Conservation (phyloP, 352 stramenopile genomes). For the Phytophthora cactorum region DNA sequence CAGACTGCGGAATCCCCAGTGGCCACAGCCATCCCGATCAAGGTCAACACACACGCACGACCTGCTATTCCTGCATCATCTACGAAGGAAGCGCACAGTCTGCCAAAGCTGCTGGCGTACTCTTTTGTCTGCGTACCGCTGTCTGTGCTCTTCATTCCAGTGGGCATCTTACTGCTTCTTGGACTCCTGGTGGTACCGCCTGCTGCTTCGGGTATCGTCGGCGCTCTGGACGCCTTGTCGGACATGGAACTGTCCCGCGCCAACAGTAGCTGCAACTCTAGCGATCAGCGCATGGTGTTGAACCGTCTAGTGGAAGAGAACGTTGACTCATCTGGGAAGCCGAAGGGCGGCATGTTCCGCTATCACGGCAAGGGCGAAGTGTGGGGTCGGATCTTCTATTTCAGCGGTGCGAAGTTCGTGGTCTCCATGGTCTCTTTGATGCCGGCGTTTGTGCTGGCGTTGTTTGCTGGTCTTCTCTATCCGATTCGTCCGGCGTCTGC, state of each 20-base stretch:
- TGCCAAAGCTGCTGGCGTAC: conserved; percentile 70
- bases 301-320: conserved; percentile 55
- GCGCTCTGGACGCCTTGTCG: conserved; percentile 66
- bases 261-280: conserved; percentile 64
- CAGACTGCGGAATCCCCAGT: conserved; percentile 34
- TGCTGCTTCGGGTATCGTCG: conserved; percentile 54
- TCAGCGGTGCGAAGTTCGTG: conserved; percentile 65
- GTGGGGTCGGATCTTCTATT: conserved; percentile 78
- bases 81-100: conserved; percentile 49
- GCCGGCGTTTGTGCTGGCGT: conserved; percentile 55
- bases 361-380: conserved; percentile 66
- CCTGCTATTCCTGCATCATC: conserved; percentile 17
- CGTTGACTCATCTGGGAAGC: conserved; percentile 32
- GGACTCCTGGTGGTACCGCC: conserved; percentile 67
- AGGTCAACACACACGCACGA: conserved; percentile 19
- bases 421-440: conserved; percentile 66
- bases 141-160: conserved; percentile 60
- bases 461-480: conserved; percentile 63
- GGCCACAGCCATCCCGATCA: conserved; percentile 29
- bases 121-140: conserved; percentile 64
- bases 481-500: conserved; percentile 58
- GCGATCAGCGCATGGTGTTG: conserved; percentile 64
- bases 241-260: conserved; percentile 80
- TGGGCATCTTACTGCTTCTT: conserved; percentile 63
- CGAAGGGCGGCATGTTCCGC: conserved; percentile 52